A percentile compares a stretch with the other conserved stretches of the same genome.
Conservation (phyloP, 2,329 filamentous ascomycete genomes). For the Pseudocercospora musae region DNA sequence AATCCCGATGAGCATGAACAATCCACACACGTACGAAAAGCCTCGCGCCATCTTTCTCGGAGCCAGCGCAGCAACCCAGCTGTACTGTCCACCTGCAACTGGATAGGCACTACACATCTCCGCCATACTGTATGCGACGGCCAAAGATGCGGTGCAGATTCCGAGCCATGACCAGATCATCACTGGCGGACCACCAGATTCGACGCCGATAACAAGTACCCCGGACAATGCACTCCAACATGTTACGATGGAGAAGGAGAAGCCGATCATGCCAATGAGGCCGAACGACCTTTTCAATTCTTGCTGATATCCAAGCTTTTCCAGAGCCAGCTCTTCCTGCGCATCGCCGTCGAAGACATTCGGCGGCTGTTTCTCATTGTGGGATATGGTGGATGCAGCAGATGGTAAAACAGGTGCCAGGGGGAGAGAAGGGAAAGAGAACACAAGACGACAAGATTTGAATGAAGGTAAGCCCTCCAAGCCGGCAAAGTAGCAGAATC, state of each 20-base stretch:
- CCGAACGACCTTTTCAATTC: conserved; percentile 57
- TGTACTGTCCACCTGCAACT: conserved; percentile 56
- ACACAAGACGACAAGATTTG: too few species aligned
- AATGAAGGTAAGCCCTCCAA: too few species aligned
- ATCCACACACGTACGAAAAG: conserved; percentile 39
- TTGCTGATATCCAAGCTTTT: conserved; percentile 44
- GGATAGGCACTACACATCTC: conserved; percentile 58
- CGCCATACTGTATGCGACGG: conserved; percentile 57
- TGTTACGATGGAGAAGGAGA: conserved; percentile 58
- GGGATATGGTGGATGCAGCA: neutral
- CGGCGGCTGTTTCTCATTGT: neutral
- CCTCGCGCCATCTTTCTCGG: conserved; percentile 39
- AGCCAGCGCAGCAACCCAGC: conserved; percentile 56
- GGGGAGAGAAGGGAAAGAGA: too few species aligned
- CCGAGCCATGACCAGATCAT: conserved; percentile 59
- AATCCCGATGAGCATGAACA: conserved; percentile 40
- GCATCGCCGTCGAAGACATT: neutral
- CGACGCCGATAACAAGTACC: conserved; percentile 55
- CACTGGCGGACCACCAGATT: conserved; percentile 55
- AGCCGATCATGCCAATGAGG: conserved; percentile 57
- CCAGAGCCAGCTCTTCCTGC: conserved; percentile 40
- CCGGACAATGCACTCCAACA: conserved; percentile 57
- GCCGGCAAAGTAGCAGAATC: neutral
- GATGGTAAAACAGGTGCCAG: neutral
- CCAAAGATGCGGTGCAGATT: conserved; percentile 50